Conservation (phyloP, 768 basidiomycete species). For the Clitopilus hobsonii region DNA sequence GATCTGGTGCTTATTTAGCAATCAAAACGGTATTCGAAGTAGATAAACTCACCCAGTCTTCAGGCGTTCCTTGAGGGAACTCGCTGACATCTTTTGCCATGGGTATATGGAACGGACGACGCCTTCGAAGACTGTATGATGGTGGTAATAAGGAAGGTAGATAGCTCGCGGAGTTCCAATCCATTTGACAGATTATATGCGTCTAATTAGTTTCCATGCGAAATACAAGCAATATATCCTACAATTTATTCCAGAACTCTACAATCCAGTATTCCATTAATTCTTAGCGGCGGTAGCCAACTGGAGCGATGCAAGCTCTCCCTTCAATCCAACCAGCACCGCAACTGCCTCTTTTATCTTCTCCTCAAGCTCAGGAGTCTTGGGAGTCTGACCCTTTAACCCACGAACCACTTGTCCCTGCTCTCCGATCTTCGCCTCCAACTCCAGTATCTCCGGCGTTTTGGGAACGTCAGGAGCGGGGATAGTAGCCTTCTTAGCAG, state of each 20-base stretch:
- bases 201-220: neutral
- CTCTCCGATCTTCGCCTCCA: conserved; percentile 70
- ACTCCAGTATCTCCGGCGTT: conserved; percentile 63
- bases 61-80: too few relatives aligned
- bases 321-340: conserved; percentile 62
- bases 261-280: neutral
- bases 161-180: neutral
- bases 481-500: conserved; percentile 38
- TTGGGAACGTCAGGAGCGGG: conserved; percentile 49
- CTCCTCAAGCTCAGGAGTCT: conserved; percentile 55
- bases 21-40: too few relatives aligned
- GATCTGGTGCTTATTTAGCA: too few relatives aligned
- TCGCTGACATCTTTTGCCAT: too few relatives aligned
- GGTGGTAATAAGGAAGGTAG: neutral
- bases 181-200: neutral
- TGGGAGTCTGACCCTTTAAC: conserved; percentile 62
- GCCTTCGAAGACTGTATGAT: too few relatives aligned
- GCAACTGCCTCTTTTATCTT: conserved; percentile 59
- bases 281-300: neutral
- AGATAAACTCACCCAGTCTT: too few relatives aligned
- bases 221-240: neutral
- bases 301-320: conserved; percentile 36
- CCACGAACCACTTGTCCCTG: conserved; percentile 73
- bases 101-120: too few relatives aligned
- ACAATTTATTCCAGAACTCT: neutral